These are phyloP conservation scores for Plasmodium ovale DNA, from an alignment of 169 alveolate genomes.

Conservation along the genomic window DNA sequence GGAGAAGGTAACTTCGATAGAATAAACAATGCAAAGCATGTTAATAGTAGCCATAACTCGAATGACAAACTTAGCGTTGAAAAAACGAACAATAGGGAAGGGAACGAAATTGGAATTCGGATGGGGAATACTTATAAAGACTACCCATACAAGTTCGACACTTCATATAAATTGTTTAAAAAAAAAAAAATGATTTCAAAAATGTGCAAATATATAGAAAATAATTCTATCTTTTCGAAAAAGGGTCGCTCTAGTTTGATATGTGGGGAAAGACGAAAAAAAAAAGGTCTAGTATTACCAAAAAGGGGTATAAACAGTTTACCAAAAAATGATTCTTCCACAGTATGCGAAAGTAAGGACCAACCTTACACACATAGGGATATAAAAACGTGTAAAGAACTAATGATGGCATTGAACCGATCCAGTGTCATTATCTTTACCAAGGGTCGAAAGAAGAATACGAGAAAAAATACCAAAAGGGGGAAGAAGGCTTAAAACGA, in stretches of 20 bases:
- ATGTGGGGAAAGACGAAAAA: background rate
- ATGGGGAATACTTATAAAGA: no score
- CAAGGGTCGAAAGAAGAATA: conserved; percentile 1
- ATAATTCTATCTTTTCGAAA: background rate
- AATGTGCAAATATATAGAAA: background rate
- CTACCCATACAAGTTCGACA: no score
- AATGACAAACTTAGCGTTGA: no score
- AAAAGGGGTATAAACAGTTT: background rate
- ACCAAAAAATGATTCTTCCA: background rate
- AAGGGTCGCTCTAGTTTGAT: background rate
- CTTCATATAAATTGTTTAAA: background rate
- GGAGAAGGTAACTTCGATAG: no score
- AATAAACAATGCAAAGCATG: no score
- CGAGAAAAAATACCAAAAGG: background rate
- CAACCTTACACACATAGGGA: background rate
- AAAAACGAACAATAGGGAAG: no score
- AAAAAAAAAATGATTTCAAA: background rate
- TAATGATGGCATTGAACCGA: conserved; percentile 21
- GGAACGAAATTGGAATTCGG: no score
- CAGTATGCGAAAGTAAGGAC: background rate
- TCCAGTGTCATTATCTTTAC: conserved; percentile 46
- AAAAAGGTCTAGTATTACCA: background rate
- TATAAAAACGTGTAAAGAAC: conserved; percentile 21
- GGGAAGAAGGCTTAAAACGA: no score
- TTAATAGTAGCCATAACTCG: no score